These are phyloP conservation scores for Alternaria tenuissima DNA, from an alignment of 2,329 filamentous ascomycete species.

Conservation along the genomic window DNA sequence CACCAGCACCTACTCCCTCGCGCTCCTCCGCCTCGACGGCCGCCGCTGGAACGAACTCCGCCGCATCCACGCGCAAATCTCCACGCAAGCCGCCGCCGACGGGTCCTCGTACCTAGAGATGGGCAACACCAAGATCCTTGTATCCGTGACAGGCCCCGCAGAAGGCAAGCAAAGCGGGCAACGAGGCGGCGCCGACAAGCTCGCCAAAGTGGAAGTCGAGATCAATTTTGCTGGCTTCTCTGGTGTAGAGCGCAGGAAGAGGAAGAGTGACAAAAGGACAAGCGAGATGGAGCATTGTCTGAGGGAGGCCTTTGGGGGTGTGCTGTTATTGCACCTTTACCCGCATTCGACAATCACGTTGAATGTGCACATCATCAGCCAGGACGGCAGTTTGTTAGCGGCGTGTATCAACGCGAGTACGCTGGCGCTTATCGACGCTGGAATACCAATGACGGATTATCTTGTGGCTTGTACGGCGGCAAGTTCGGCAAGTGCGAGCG, in stretches of 20 bases:
- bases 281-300: conserved; percentile 84
- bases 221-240: conserved; percentile 89
- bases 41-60: conserved; percentile 98
- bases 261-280: conserved; percentile 73
- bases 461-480: conserved; percentile 88
- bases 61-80: conserved; percentile 85
- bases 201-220: conserved; percentile 78
- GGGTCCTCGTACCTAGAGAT: conserved; percentile 94
- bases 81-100: conserved; percentile 90
- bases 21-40: conserved; percentile 73
- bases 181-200: conserved; percentile 57
- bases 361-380: conserved; percentile 83
- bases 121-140: conserved; percentile 97
- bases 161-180: conserved; percentile 68
- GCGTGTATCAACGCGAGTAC: conserved; percentile 91
- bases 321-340: conserved; percentile 86
- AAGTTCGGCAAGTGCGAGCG: conserved; percentile 67
- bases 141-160: conserved; percentile 84
- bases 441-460: conserved; percentile 94
- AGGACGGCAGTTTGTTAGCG: conserved; percentile 89
- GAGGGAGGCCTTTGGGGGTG: conserved; percentile 76
- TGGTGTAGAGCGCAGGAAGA: conserved; percentile 82
- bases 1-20: conserved; percentile 88
- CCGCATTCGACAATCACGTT: conserved; percentile 86
- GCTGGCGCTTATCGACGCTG: conserved; percentile 90